A percentile compares a stretch with the other conserved stretches of the same genome.
Evolutionary conservation across 352 stramenopile species (phyloP).

Genomic region (Phytophthora idaei): DNA sequence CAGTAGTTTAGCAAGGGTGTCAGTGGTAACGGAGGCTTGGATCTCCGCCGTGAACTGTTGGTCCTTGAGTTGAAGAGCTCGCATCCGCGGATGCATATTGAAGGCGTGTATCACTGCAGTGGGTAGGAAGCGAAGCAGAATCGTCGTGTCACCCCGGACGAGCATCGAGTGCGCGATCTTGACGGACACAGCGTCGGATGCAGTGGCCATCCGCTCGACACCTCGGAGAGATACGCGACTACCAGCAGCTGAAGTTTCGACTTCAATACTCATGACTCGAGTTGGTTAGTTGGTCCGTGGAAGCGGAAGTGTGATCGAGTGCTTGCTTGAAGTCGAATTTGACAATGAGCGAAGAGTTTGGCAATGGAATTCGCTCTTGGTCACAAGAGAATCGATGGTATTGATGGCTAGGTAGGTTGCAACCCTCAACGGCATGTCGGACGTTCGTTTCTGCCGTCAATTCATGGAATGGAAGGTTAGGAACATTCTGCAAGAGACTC

Average conservation of each 20-base stretch:
- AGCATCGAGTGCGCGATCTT: conserved; percentile 50
- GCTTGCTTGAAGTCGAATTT: conserved; percentile 21
- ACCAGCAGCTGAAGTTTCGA: conserved; percentile 9
- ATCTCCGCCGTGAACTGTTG: conserved; percentile 45
- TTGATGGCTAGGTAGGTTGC: conserved; percentile 8
- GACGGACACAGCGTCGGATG: conserved; percentile 26
- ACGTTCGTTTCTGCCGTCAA: conserved; percentile 7
- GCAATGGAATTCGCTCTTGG: neutral
- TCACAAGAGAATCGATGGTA: neutral
- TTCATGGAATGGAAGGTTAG: conserved; percentile 18
- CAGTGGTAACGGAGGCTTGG: conserved; percentile 33
- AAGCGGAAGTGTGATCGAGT: neutral
- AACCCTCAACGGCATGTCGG: conserved; percentile 8
- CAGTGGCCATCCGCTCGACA: conserved; percentile 44
- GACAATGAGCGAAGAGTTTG: conserved; percentile 8
- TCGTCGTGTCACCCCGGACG: conserved; percentile 29
- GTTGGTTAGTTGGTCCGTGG: conserved; percentile 7
- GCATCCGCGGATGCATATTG: conserved; percentile 58
- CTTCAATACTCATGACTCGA: conserved; percentile 26
- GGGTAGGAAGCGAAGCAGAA: conserved; percentile 37
- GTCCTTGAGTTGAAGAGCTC: conserved; percentile 39
- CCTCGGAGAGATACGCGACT: conserved; percentile 41
- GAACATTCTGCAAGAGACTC: conserved; percentile 14
- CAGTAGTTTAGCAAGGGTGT: conserved; percentile 33
- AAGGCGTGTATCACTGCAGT: conserved; percentile 42